These are phyloP conservation scores for Mycena alexandri DNA, from an alignment of 768 basidiomycete species.

Conservation along the genomic window DNA sequence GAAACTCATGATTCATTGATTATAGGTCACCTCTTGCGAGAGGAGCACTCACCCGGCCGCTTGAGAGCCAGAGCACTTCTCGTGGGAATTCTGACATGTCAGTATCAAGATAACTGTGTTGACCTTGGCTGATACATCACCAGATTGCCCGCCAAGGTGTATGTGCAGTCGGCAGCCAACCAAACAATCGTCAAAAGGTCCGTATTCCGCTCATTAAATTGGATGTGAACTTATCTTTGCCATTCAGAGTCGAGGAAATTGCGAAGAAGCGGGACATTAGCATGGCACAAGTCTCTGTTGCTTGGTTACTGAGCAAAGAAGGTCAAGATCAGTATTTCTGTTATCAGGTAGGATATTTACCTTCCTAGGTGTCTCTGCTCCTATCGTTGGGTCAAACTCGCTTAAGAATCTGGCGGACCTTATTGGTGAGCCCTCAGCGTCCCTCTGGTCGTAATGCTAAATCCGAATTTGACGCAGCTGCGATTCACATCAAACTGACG, in stretches of 20 bases:
- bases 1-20: no score
- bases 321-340: conserved; percentile 39
- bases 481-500: conserved; percentile 25
- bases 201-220: not conserved
- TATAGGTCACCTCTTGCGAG: conserved; percentile 71
- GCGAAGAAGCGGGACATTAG: conserved; percentile 62
- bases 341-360: not conserved
- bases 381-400: conserved; percentile 69
- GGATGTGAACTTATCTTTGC: no score
- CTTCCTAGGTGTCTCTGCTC: conserved; percentile 60
- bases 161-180: conserved; percentile 33
- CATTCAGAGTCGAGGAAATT: conserved; percentile 63
- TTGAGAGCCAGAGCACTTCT: conserved; percentile 48
- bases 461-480: conserved; percentile 1
- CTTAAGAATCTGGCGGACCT: conserved; percentile 64
- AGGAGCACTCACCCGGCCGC: conserved; percentile 60
- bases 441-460: not conserved
- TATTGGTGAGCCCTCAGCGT: conserved; percentile 51
- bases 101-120: not conserved
- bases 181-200: conserved; percentile 30
- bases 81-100: conserved; percentile 54
- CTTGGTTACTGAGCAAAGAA: conserved; percentile 62
- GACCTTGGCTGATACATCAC: not conserved
- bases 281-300: conserved; percentile 71
- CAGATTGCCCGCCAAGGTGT: conserved; percentile 24